phyloP scores from a whole-genome alignment of 805 yeast genomes.

The Ogataea trehalophila region DNA sequence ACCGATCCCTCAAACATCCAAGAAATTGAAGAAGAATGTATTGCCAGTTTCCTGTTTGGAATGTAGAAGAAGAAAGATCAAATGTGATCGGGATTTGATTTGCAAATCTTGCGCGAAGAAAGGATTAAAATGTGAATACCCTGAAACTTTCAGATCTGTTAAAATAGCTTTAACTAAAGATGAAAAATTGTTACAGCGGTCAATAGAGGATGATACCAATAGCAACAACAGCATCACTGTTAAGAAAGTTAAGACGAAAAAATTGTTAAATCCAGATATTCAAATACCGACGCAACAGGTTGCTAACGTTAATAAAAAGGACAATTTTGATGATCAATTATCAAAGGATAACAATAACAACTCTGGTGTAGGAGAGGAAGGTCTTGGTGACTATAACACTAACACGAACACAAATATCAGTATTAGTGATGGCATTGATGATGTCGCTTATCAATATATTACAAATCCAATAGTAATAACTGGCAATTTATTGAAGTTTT shows the following conservation, averaged over 20 bases:
- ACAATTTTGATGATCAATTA: no score
- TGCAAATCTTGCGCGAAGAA: conserved; percentile 39
- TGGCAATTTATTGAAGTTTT: conserved; percentile 1
- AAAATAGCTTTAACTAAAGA: conserved; percentile 15
- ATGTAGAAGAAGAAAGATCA: conserved; percentile 31
- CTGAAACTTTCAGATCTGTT: conserved; percentile 41
- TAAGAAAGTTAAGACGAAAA: no score
- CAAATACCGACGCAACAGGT: no score
- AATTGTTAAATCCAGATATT: no score
- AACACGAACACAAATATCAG: no score
- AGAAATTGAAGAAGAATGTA: conserved; percentile 2
- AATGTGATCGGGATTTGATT: conserved; percentile 32
- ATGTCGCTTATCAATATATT: not conserved
- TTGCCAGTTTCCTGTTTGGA: conserved; percentile 31
- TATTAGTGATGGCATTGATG: not conserved
- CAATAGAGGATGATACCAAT: not conserved
- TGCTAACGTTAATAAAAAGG: no score
- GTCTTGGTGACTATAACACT: not conserved
- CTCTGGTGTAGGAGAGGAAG: no score
- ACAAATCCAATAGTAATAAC: conserved; percentile 4
- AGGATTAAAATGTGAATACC: conserved; percentile 36
- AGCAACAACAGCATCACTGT: no score
- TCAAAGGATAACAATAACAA: no score
- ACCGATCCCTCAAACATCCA: not conserved
- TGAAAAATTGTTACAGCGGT: not conserved